Base-by-base conservation (phyloP, 2,329 filamentous ascomycete species). In the Lecanosticta acicola region DNA sequence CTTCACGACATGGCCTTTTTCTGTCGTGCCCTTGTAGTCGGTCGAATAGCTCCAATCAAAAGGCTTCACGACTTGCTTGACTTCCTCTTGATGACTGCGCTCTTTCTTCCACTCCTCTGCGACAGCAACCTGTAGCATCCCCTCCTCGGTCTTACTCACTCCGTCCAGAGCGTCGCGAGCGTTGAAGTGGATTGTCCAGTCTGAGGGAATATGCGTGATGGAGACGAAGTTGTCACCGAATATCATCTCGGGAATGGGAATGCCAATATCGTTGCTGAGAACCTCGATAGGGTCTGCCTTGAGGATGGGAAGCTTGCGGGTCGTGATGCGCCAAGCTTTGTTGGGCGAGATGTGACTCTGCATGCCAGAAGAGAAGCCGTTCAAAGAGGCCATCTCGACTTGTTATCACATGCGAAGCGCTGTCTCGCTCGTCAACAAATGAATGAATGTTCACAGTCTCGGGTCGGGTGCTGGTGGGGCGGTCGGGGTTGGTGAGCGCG, bases 1-100 rank as follows among this genome's bases (percentile, higher is more conserved):
- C 18, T 35, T 48, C 14, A 42, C 16, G 5, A 48, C 54, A 3
- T 32, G 19, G 24, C 24, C 11, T 11, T 29, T 29, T 17, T 54
- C 42, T 8, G 84, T 69, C 3, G 84, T 87, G 41, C 93, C 93
- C 46, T 77, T 78, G 68, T 95, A 98, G 56, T 83, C 78, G 29
- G 91, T 95, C 55, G 83, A 93, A 70, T 97, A 98, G 51, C 88
- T 95, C 93, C 93, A 98, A 71, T 98, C 93, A 66, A 94, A 98
- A 2, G 91, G 90, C 71, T 90, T 90, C 44, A 98, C 87, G 19
- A 96, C 84, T 64, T 96, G 88, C 63, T 87, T 88, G 65, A 98
- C 95, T 45, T 85, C 87, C 59, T 85, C 79, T 40, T 85, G 84
- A 59, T 86, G 86, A 66, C 84, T 81, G 66, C 80, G 73, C 64